phyloP scores from a whole-genome alignment of 2,329 filamentous ascomycete species.

The Dothideomycetidae sp. region DNA sequence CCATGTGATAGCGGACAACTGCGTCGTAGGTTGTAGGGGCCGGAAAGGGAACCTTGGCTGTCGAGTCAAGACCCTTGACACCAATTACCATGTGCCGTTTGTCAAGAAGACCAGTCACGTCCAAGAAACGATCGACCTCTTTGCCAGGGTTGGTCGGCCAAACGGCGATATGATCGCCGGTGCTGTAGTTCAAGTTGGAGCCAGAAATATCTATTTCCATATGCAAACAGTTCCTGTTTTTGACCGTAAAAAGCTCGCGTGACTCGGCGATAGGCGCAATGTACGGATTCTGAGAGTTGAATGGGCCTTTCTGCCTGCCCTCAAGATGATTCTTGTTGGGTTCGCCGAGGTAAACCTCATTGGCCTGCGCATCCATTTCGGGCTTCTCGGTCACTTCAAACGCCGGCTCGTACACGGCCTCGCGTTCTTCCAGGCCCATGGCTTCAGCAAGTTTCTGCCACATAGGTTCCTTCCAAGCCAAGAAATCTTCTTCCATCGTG shows the following conservation, averaged over 20 bases:
- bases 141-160: constrained; percentile 93
- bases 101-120: constrained; percentile 56
- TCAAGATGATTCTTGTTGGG: constrained; percentile 73
- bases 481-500: constrained; percentile 98
- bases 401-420: constrained; percentile 87
- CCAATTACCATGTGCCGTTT: constrained; percentile 74
- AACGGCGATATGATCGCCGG: constrained; percentile 89
- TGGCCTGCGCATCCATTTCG: constrained; percentile 58
- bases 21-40: constrained; percentile 94
- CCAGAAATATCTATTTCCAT: constrained; percentile 85
- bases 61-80: constrained; percentile 84
- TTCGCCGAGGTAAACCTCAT: constrained; percentile 85
- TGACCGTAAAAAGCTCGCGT: constrained; percentile 75
- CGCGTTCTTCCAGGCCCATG: constrained; percentile 85
- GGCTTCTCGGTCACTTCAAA: constrained; percentile 60
- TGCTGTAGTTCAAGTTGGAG: constrained; percentile 85
- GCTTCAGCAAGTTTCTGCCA: constrained; percentile 72
- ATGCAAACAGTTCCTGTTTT: constrained; percentile 88
- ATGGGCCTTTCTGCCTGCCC: constrained; percentile 69
- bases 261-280: constrained; percentile 89
- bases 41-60: constrained; percentile 94
- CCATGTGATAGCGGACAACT: constrained; percentile 86
- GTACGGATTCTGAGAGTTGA: constrained; percentile 76
- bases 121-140: constrained; percentile 81
- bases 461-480: constrained; percentile 99